A percentile compares a stretch with the other conserved stretches of the same genome.
These are phyloP conservation scores for Cucumis melo DNA, from an alignment of 306 rosid species.

Conservation along the genomic window DNA sequence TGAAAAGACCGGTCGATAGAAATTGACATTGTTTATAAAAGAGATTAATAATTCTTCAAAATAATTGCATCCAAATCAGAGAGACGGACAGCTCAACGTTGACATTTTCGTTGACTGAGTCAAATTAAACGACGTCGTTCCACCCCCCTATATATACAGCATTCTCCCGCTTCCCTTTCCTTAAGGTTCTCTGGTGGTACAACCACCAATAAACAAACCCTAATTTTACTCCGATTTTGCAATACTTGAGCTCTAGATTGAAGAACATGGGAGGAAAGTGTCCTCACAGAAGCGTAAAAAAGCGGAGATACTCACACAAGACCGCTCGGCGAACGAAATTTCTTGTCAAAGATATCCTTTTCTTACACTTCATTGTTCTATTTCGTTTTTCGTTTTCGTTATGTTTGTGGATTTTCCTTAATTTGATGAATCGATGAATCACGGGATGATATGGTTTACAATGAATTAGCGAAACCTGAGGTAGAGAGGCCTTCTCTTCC, in stretches of 20 bases:
- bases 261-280: conserved; percentile 88
- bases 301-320: conserved; percentile 77
- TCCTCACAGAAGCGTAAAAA: conserved; percentile 79
- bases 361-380: too few species aligned
- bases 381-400: background rate
- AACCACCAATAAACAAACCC: background rate
- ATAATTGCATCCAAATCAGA: background rate
- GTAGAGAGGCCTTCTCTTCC: conserved; percentile 36
- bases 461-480: conserved; percentile 35
- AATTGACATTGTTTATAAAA: too few species aligned
- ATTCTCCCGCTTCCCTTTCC: background rate
- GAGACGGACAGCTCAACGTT: too few species aligned
- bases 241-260: conserved; percentile 14
- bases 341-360: conserved; percentile 62
- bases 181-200: background rate
- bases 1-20: too few species aligned
- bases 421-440: conserved; percentile 15
- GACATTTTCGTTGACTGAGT: too few species aligned
- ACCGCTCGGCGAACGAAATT: conserved; percentile 60
- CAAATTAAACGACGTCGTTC: background rate
- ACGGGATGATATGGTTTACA: conserved; percentile 82
- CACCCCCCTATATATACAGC: too few species aligned
- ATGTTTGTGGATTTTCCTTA: conserved; percentile 15
- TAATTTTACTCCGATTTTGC: background rate
- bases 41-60: too few species aligned